Conservation (phyloP, 306 rosid genomes). For the Sicyos baderoa region DNA sequence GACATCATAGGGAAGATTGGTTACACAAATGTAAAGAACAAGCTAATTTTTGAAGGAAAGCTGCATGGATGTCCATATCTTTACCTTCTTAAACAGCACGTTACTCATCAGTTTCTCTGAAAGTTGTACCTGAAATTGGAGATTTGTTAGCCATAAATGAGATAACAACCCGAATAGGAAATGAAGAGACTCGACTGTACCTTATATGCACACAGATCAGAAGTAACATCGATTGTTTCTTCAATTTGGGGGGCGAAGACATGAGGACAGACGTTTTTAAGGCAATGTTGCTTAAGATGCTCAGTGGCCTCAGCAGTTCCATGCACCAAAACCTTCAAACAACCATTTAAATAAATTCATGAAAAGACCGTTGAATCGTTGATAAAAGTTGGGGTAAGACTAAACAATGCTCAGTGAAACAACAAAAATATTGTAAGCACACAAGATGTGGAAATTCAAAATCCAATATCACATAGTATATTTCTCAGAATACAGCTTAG, state of each 20-base stretch:
- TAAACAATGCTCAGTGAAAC: background rate
- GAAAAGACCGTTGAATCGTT: background rate
- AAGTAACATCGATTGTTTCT: constrained; percentile 88
- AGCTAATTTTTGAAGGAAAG: background rate
- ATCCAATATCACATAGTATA: background rate
- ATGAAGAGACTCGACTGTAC: constrained; percentile 28
- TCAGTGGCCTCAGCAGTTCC: constrained; percentile 98
- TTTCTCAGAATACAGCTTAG: background rate
- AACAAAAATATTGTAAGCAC: background rate
- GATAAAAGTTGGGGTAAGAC: background rate
- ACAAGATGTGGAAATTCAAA: background rate
- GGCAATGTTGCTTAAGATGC: constrained; percentile 87
- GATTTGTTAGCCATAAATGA: constrained; percentile 20
- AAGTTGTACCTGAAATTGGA: constrained; percentile 62
- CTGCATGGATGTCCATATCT: constrained; percentile 1
- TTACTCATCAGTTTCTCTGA: constrained; percentile 90
- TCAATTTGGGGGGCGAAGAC: constrained; percentile 94
- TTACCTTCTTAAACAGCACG: constrained; percentile 83
- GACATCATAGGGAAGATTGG: background rate
- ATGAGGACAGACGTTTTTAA: constrained; percentile 71
- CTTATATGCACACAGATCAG: constrained; percentile 95
- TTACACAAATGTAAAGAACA: background rate
- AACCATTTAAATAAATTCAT: constrained; percentile 1
- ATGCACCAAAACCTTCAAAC: constrained; percentile 79
- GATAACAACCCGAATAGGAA: constrained; percentile 15